A percentile compares a stretch with the other conserved stretches of the same genome.
Conservation (phyloP, 2,329 filamentous ascomycete species). For the Elsinoe fawcettii region DNA sequence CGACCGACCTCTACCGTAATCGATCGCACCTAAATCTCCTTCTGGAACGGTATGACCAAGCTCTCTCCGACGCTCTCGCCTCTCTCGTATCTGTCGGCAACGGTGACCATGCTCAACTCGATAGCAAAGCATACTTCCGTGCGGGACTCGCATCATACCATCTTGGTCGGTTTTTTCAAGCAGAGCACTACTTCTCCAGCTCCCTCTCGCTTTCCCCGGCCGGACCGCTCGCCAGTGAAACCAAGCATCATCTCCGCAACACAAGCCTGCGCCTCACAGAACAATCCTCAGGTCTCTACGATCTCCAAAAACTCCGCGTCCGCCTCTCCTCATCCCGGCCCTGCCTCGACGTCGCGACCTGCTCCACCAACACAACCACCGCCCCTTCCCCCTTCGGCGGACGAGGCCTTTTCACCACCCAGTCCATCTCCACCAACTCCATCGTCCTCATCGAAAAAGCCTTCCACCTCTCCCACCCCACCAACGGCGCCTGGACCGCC, state of each 20-base stretch:
- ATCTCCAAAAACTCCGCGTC: conserved; percentile 14
- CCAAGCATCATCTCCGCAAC: neutral
- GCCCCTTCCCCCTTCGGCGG: conserved; percentile 31
- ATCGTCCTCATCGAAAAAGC: conserved; percentile 40
- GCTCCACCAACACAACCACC: conserved; percentile 30
- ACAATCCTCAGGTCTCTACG: conserved; percentile 15
- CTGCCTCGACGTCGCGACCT: conserved; percentile 30
- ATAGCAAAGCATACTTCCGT: conserved; percentile 21
- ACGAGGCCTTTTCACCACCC: conserved; percentile 37
- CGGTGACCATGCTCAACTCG: conserved; percentile 24
- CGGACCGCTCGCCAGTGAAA: neutral
- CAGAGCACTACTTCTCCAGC: conserved; percentile 16
- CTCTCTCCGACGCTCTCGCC: conserved; percentile 26
- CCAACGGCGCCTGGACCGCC: conserved; percentile 32
- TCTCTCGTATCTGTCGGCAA: conserved; percentile 26
- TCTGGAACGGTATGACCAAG: conserved; percentile 27
- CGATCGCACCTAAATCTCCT: conserved; percentile 30
- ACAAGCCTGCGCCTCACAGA: neutral
- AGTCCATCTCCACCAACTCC: conserved; percentile 33
- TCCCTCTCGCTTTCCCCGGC: conserved; percentile 16
- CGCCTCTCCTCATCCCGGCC: conserved; percentile 11
- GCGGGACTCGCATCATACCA: conserved; percentile 20
- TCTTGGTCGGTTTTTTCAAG: conserved; percentile 18
- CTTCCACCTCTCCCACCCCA: conserved; percentile 27
- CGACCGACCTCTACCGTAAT: conserved; percentile 22